A percentile compares a stretch with the other conserved stretches of the same genome.
Evolutionary conservation across 2,329 filamentous ascomycete genomes (phyloP).

Genomic region (Colletotrichum gigasporum): DNA sequence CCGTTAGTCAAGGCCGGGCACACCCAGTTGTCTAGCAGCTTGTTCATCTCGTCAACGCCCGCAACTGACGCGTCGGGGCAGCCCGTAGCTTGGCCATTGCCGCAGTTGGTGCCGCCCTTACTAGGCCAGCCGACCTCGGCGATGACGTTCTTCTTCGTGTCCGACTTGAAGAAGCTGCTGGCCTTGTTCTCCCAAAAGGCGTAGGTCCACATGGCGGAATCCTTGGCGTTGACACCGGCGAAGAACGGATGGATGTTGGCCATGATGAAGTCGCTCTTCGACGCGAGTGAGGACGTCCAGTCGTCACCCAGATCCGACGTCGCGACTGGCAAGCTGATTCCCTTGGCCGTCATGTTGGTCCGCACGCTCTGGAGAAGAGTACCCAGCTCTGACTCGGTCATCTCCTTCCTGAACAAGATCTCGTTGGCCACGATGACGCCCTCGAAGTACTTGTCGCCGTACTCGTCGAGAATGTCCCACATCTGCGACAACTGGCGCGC

Average conservation of each 20-base stretch:
- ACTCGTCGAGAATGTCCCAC: slow-evolving; percentile 81
- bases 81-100: slow-evolving; percentile 36
- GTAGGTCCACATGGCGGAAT: slow-evolving; percentile 83
- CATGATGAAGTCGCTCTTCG: slow-evolving; percentile 87
- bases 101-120: slow-evolving; percentile 72
- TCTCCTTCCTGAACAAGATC: slow-evolving; percentile 79
- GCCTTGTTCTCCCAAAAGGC: slow-evolving; percentile 82
- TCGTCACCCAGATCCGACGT: slow-evolving; percentile 91
- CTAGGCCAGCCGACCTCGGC: slow-evolving; percentile 93
- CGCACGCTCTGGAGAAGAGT: slow-evolving; percentile 74
- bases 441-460: slow-evolving; percentile 76
- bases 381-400: slow-evolving; percentile 72
- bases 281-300: slow-evolving; percentile 78
- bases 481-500: slow-evolving; percentile 83
- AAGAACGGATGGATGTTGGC: slow-evolving; percentile 98
- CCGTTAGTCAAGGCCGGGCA: slow-evolving; percentile 82
- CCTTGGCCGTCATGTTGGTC: slow-evolving; percentile 73
- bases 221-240: slow-evolving; percentile 74
- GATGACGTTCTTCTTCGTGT: slow-evolving; percentile 78
- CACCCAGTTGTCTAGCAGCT: slow-evolving; percentile 87
- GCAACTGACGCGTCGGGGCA: slow-evolving; percentile 79
- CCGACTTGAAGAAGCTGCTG: slow-evolving; percentile 69
- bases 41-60: slow-evolving; percentile 82
- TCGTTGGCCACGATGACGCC: slow-evolving; percentile 86
- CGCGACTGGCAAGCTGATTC: slow-evolving; percentile 77